These are phyloP conservation scores for Scheffersomyces parashehatae DNA, from an alignment of 1,139 yeast genomes.

Conservation along the genomic window DNA sequence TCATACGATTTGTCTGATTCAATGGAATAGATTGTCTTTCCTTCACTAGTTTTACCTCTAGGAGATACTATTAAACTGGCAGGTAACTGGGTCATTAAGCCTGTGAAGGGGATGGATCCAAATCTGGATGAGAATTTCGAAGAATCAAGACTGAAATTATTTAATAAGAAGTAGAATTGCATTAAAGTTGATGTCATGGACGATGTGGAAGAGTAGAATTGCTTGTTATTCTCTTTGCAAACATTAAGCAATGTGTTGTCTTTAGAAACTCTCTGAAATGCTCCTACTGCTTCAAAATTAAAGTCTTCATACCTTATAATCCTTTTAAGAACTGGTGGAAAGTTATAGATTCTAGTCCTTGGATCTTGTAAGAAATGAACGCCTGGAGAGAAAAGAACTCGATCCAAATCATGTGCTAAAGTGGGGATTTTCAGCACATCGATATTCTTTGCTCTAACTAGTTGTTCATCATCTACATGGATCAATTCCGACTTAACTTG, in stretches of 20 bases:
- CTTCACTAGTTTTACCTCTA: slow-evolving; percentile 26
- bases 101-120: slow-evolving; percentile 37
- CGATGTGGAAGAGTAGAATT: slow-evolving; percentile 80
- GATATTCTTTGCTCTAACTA: slow-evolving; percentile 24
- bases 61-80: slow-evolving; percentile 44
- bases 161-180: slow-evolving; percentile 76
- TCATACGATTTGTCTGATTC: slow-evolving; percentile 73
- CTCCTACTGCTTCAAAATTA: slow-evolving; percentile 54
- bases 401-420: slow-evolving; percentile 63
- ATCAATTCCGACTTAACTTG: slow-evolving; percentile 2
- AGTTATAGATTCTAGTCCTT: slow-evolving; percentile 71
- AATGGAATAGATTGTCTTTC: slow-evolving; percentile 54
- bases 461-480: slow-evolving; percentile 8
- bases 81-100: slow-evolving; percentile 33
- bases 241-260: slow-evolving; percentile 49
- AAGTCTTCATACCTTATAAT: slow-evolving; percentile 71
- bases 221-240: slow-evolving; percentile 42
- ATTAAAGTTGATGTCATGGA: slow-evolving; percentile 77
- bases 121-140: slow-evolving; percentile 20
- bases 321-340: slow-evolving; percentile 58
- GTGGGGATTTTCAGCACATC: slow-evolving; percentile 32
- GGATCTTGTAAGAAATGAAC: slow-evolving; percentile 80
- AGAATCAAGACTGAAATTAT: slow-evolving; percentile 32
- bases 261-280: slow-evolving; percentile 69
- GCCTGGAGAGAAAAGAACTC: slow-evolving; percentile 79